Evolutionary conservation across 306 rosid species (phyloP).

Genomic region (Calophaca sinica): DNA sequence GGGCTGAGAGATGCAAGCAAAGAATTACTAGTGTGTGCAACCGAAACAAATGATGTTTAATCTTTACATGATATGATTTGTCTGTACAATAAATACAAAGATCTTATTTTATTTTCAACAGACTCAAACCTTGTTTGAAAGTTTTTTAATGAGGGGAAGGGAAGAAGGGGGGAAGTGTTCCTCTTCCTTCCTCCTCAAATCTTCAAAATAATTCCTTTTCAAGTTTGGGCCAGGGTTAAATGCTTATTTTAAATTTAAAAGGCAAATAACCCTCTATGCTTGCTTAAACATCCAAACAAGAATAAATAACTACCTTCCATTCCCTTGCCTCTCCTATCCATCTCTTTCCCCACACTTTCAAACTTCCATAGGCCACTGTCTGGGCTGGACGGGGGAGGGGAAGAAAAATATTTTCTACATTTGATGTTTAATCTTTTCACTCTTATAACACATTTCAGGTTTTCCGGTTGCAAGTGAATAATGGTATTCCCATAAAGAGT

Average conservation of each 20-base stretch:
- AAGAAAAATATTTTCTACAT: slow-evolving; percentile 22
- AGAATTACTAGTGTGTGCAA: too few species aligned
- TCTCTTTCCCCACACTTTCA: background rate
- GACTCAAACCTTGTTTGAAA: slow-evolving; percentile 1
- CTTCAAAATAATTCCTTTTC: background rate
- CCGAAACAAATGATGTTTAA: too few species aligned
- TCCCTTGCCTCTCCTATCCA: background rate
- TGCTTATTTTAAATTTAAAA: slow-evolving; percentile 13
- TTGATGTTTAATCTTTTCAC: slow-evolving; percentile 49
- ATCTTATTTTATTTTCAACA: too few species aligned
- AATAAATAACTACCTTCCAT: slow-evolving; percentile 18
- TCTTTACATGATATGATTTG: too few species aligned
- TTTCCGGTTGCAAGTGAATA: slow-evolving; percentile 95
- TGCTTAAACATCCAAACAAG: slow-evolving; percentile 12
- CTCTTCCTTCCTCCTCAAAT: background rate
- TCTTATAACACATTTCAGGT: slow-evolving; percentile 73
- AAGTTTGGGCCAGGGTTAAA: slow-evolving; percentile 10
- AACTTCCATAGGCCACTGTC: background rate
- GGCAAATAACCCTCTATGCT: slow-evolving; percentile 9
- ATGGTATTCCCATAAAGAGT: slow-evolving; percentile 98
- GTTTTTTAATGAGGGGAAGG: background rate
- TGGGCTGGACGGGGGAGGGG: slow-evolving; percentile 25
- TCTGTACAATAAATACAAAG: too few species aligned
- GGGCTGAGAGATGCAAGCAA: too few species aligned
- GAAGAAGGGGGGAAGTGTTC: background rate